Conservation (phyloP, 148 eudicot genomes). For the Cornus florida region DNA sequence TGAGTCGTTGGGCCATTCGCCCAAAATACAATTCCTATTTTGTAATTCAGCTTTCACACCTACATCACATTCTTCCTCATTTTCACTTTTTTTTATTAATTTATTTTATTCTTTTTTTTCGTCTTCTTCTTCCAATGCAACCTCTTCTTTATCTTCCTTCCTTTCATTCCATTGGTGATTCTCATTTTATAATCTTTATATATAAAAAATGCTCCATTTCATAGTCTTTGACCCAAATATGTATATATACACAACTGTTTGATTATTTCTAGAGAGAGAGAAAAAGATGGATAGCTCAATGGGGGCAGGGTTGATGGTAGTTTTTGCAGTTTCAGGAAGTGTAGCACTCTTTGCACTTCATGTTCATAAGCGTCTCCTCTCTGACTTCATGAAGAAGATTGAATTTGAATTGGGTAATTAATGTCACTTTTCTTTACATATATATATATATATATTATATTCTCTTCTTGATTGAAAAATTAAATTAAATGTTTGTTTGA, state of each 20-base stretch:
- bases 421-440: neutral
- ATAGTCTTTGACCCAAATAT: neutral
- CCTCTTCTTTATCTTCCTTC: neutral
- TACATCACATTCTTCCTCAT: neutral
- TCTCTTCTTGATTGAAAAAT: too few species aligned
- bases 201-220: slow-evolving; percentile 8
- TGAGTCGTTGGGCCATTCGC: neutral
- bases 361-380: slow-evolving; percentile 67
- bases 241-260: neutral
- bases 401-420: slow-evolving; percentile 67
- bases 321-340: slow-evolving; percentile 79
- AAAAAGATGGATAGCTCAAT: slow-evolving; percentile 53
- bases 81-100: too few species aligned
- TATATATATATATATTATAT: neutral
- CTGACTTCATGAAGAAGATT: slow-evolving; percentile 71
- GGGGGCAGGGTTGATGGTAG: slow-evolving; percentile 62
- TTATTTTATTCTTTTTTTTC: too few species aligned
- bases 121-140: slow-evolving; percentile 1
- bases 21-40: too few species aligned
- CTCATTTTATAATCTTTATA: neutral
- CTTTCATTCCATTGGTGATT: neutral
- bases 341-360: slow-evolving; percentile 65
- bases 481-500: too few species aligned
- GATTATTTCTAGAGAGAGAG: slow-evolving; percentile 3
- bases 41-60: too few species aligned